These are phyloP conservation scores for Theileria equi DNA, from an alignment of 169 alveolate species.

Conservation along the genomic window DNA sequence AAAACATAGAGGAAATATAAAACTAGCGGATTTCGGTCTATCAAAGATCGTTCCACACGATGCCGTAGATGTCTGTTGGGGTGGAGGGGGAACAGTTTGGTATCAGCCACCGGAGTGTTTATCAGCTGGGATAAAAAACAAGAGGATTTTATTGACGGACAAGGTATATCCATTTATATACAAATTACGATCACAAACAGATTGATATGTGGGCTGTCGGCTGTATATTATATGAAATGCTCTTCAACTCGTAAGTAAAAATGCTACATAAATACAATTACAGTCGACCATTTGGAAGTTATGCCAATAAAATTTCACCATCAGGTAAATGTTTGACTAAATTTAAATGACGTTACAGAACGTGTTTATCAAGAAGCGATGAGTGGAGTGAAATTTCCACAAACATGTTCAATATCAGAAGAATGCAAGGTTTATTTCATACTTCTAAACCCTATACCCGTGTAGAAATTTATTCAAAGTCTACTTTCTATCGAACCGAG, in stretches of 20 bases:
- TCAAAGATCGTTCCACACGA: slow-evolving; percentile 76
- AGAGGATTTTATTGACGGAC: slow-evolving; percentile 67
- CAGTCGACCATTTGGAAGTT: slow-evolving; percentile 61
- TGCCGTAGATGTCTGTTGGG: slow-evolving; percentile 68
- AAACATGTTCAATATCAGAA: slow-evolving; percentile 38
- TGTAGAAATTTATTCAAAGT: slow-evolving; percentile 38
- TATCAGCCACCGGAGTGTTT: slow-evolving; percentile 90
- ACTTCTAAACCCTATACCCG: background rate
- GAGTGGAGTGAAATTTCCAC: slow-evolving; percentile 61
- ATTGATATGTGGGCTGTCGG: slow-evolving; percentile 91
- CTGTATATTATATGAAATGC: slow-evolving; percentile 86
- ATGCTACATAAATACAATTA: slow-evolving; percentile 65
- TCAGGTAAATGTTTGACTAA: slow-evolving; percentile 41
- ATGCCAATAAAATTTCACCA: slow-evolving; percentile 39
- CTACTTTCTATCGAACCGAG: slow-evolving; percentile 58
- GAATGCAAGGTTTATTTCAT: slow-evolving; percentile 43
- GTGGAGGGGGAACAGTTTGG: slow-evolving; percentile 89
- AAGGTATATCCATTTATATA: slow-evolving; percentile 30
- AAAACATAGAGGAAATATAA: slow-evolving; percentile 81
- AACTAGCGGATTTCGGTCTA: slow-evolving; percentile 87
- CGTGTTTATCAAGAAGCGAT: slow-evolving; percentile 57
- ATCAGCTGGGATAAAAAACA: slow-evolving; percentile 65
- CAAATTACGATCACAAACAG: slow-evolving; percentile 22
- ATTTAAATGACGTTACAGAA: slow-evolving; percentile 34
- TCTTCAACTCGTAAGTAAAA: slow-evolving; percentile 65